Conservation (phyloP, 2,329 filamentous ascomycete genomes). For the Neospermospora avenae region DNA sequence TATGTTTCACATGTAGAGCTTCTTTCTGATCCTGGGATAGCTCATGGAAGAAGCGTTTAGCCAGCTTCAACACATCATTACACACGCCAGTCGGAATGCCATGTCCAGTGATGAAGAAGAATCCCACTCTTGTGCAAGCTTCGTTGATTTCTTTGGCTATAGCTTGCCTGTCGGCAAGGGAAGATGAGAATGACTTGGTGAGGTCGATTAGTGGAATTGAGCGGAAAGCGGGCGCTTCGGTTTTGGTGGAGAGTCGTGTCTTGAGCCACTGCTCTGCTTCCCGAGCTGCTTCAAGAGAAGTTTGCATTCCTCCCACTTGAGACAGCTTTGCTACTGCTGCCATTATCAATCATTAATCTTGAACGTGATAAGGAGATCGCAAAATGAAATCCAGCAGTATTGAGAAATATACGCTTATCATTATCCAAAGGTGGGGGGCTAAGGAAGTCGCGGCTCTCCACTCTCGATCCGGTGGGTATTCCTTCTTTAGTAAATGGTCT, state of each 20-base stretch:
- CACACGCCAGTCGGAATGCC: constrained; percentile 42
- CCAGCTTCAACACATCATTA: constrained; percentile 39
- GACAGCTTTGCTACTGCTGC: constrained; percentile 7
- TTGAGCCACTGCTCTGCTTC: constrained; percentile 31
- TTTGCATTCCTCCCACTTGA: background rate
- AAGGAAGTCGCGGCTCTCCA: too few species aligned
- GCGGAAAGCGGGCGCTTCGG: constrained; percentile 23
- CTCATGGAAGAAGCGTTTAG: constrained; percentile 45
- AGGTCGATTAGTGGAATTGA: constrained; percentile 34
- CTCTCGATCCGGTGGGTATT: too few species aligned
- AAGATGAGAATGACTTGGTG: constrained; percentile 31
- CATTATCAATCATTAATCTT: background rate
- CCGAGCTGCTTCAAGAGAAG: constrained; percentile 26
- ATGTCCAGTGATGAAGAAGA: constrained; percentile 44
- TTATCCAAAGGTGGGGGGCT: background rate
- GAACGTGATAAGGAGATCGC: background rate
- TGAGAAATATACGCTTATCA: background rate
- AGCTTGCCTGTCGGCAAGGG: constrained; percentile 24
- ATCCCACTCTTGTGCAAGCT: constrained; percentile 32
- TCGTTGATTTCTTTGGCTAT: constrained; percentile 30
- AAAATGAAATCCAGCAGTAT: background rate
- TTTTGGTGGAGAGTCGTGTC: constrained; percentile 21
- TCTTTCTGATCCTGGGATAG: constrained; percentile 46
- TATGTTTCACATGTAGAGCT: constrained; percentile 37
- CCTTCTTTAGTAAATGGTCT: too few species aligned